Conservation (phyloP, 768 basidiomycete genomes). For the Hygrophorus pudorinus region DNA sequence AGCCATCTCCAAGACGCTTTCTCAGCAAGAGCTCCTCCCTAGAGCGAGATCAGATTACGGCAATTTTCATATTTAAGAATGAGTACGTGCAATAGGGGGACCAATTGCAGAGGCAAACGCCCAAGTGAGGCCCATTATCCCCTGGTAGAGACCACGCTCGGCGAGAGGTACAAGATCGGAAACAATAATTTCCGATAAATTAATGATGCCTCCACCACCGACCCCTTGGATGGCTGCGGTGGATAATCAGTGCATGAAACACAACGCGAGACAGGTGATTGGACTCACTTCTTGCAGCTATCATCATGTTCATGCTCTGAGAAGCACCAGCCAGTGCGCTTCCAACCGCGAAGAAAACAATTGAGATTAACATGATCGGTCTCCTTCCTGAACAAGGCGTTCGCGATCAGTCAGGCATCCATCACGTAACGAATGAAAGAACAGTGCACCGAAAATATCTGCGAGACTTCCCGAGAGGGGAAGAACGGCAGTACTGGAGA, state of each 20-base stretch:
- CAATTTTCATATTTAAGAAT: no score
- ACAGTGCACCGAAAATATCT: constrained; percentile 29
- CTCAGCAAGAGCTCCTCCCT: constrained; percentile 23
- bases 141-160: constrained; percentile 31
- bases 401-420: no score
- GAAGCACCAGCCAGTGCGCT: constrained; percentile 34
- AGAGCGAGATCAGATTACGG: no score
- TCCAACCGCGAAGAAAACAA: constrained; percentile 30
- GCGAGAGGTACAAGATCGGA: constrained; percentile 35
- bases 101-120: constrained; percentile 24
- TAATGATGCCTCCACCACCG: constrained; percentile 29
- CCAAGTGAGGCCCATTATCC: constrained; percentile 27
- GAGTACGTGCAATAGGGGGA: constrained; percentile 27
- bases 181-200: constrained; percentile 30
- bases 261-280: constrained; percentile 1
- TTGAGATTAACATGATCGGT: constrained; percentile 19
- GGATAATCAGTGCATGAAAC: neutral
- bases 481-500: constrained; percentile 30
- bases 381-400: no score
- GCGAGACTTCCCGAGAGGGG: constrained; percentile 29
- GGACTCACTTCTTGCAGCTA: constrained; percentile 26
- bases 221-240: constrained; percentile 19
- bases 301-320: constrained; percentile 28
- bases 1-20: constrained; percentile 29
- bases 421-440: no score